Conservation (phyloP, 2,329 filamentous ascomycete genomes). For the Xylaria multiplex region DNA sequence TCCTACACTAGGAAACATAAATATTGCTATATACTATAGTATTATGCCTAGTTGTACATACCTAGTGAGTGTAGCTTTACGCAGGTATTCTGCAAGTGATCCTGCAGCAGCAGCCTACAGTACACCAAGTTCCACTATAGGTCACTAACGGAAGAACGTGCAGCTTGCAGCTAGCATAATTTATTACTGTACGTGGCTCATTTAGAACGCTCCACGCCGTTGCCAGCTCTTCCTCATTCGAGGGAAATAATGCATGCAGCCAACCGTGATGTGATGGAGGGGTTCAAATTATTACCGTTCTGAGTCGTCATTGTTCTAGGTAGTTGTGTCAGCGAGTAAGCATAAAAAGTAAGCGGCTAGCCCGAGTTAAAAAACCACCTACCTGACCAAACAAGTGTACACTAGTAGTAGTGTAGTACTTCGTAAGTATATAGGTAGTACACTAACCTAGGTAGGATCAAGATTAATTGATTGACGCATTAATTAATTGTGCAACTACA, state of each 20-base stretch:
- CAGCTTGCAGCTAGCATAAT: constrained; percentile 16
- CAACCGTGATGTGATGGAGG: constrained; percentile 26
- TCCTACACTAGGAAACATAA: neutral
- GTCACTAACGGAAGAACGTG: constrained; percentile 14
- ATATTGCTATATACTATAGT: neutral
- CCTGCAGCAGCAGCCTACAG: constrained; percentile 19
- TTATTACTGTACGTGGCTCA: constrained; percentile 37
- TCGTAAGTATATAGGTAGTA: too few species aligned
- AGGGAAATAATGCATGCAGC: constrained; percentile 19
- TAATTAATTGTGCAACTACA: too few species aligned
- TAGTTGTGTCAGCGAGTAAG: constrained; percentile 13
- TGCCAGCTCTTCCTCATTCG: constrained; percentile 13
- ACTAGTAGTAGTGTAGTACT: too few species aligned
- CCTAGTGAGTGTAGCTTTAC: neutral
- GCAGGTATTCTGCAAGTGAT: constrained; percentile 25
- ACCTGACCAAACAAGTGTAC: too few species aligned
- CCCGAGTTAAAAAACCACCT: too few species aligned
- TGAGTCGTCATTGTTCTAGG: neutral
- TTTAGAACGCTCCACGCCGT: constrained; percentile 33
- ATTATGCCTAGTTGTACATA: neutral
- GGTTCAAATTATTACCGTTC: neutral
- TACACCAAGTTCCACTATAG: constrained; percentile 18
- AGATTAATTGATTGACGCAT: too few species aligned
- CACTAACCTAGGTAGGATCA: too few species aligned
- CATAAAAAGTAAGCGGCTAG: constrained; percentile 1